phyloP scores from a whole-genome alignment of 2,329 filamentous ascomycete genomes.

The Fusarium ramigenum region DNA sequence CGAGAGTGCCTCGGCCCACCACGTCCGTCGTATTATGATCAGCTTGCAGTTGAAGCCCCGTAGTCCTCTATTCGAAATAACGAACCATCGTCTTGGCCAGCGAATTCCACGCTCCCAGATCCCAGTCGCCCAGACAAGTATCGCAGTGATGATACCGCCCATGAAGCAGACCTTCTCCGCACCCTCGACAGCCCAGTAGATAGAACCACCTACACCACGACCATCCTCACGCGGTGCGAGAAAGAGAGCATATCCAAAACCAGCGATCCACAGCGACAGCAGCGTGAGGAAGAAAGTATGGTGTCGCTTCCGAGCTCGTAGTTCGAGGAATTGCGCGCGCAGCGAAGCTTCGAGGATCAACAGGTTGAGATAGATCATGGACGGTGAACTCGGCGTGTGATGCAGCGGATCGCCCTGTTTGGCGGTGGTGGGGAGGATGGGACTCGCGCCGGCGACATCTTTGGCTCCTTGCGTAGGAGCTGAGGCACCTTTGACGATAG shows the following conservation, averaged over 20 bases:
- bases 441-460: constrained; percentile 51
- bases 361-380: constrained; percentile 98
- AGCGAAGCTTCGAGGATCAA: constrained; percentile 95
- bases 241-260: constrained; percentile 91
- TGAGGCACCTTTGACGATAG: constrained; percentile 90
- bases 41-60: constrained; percentile 96
- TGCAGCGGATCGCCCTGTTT: constrained; percentile 76
- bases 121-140: constrained; percentile 92
- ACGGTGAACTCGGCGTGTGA: constrained; percentile 86
- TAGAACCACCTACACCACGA: constrained; percentile 86
- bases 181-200: constrained; percentile 96
- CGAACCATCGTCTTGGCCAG: constrained; percentile 93
- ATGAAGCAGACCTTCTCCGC: constrained; percentile 91
- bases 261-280: constrained; percentile 80
- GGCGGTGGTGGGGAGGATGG: constrained; percentile 54
- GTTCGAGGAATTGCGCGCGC: constrained; percentile 89
- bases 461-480: constrained; percentile 66
- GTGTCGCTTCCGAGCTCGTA: constrained; percentile 86
- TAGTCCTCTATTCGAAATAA: constrained; percentile 87
- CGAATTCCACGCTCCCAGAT: constrained; percentile 96
- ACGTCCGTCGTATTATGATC: constrained; percentile 83
- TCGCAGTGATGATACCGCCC: constrained; percentile 85
- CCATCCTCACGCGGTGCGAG: constrained; percentile 97
- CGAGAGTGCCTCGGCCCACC: constrained; percentile 81
- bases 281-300: constrained; percentile 92